Conservation (phyloP, 371 early-diverging fungal species). For the Mortierella sp. region DNA sequence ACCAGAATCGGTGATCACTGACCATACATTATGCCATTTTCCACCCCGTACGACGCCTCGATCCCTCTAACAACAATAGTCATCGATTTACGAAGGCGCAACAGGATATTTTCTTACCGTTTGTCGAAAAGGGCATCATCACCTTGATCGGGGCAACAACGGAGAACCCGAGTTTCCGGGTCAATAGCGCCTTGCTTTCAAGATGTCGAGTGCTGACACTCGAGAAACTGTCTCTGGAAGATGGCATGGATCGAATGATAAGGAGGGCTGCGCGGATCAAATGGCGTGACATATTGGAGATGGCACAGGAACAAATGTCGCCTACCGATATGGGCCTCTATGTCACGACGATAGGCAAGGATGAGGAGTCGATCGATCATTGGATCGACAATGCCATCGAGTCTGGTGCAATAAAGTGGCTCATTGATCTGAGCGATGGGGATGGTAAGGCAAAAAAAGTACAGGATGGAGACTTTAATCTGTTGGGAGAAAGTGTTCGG, state of each 20-base stretch:
- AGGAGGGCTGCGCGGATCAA: conserved; percentile 63
- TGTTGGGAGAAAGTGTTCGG: too few relatives aligned
- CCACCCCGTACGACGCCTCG: too few relatives aligned
- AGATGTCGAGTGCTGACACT: conserved; percentile 84
- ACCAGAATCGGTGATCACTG: too few relatives aligned
- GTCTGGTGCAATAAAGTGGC: conserved; percentile 61
- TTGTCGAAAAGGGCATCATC: conserved; percentile 83
- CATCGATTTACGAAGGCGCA: conserved; percentile 91
- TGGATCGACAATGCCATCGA: conserved; percentile 51
- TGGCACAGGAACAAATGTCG: conserved; percentile 55
- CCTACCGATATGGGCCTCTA: conserved; percentile 19
- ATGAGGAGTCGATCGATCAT: conserved; percentile 50
- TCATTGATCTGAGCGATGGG: conserved; percentile 75
- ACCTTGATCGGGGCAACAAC: conserved; percentile 88
- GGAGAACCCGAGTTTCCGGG: conserved; percentile 90
- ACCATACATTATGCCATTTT: too few relatives aligned
- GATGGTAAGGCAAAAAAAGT: conserved; percentile 64
- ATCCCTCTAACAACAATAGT: too few relatives aligned
- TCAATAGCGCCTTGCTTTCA: conserved; percentile 84
- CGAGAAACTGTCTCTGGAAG: conserved; percentile 65
- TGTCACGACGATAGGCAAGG: conserved; percentile 36
- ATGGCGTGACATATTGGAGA: conserved; percentile 45
- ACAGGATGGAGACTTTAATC: too few relatives aligned
- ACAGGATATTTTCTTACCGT: conserved; percentile 87
- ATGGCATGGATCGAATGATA: conserved; percentile 67